Evolutionary conservation across 257 asterid species (phyloP).

Genomic region (Scutellaria baicalensis): DNA sequence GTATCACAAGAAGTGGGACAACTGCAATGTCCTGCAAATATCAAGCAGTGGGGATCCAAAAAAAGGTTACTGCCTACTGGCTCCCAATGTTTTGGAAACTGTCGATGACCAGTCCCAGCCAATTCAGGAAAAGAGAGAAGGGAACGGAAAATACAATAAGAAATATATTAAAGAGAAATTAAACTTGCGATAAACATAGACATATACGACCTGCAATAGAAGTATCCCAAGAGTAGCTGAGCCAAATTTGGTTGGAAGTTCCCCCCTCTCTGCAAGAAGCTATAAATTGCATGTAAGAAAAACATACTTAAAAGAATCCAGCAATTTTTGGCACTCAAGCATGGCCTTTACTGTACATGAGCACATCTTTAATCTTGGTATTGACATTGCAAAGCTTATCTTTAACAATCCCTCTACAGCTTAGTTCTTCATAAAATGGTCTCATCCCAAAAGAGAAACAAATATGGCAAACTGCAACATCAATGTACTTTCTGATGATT

Average conservation of each 20-base stretch:
- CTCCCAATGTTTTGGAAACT: constrained; percentile 17
- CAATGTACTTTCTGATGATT: background rate
- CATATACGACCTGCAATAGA: constrained; percentile 68
- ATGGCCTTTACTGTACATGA: background rate
- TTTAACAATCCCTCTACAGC: background rate
- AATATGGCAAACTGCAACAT: background rate
- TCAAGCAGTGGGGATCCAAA: constrained; percentile 27
- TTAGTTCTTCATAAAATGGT: background rate
- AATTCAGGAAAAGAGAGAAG: constrained; percentile 2
- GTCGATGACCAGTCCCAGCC: constrained; percentile 21
- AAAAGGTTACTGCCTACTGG: constrained; percentile 29
- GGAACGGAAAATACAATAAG: constrained; percentile 6
- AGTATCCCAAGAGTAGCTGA: constrained; percentile 97
- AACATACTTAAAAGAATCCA: background rate
- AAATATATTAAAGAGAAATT: constrained; percentile 9
- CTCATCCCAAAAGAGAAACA: background rate
- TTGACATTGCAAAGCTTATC: background rate
- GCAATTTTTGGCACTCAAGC: background rate
- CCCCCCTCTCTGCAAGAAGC: constrained; percentile 99
- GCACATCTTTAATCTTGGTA: background rate
- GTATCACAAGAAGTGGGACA: constrained; percentile 94
- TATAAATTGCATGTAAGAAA: constrained; percentile 44
- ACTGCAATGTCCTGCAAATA: constrained; percentile 94
- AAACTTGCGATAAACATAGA: background rate
- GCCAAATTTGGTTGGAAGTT: constrained; percentile 96